Evolutionary conservation across 768 basidiomycete genomes (phyloP).

Genomic region (Suillus alpinus): DNA sequence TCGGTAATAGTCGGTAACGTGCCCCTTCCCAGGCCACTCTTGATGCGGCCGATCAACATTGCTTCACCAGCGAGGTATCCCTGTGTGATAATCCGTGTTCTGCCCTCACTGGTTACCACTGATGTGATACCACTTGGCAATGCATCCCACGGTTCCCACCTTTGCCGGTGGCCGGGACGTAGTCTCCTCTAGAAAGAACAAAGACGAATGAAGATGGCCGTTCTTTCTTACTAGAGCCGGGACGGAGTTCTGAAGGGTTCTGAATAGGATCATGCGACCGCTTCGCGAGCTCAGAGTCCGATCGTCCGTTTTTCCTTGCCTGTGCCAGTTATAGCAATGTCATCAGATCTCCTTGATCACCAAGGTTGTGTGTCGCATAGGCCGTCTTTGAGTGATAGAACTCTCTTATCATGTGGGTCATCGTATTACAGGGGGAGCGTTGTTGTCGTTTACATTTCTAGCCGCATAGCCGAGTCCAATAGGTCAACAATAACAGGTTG

Average conservation of each 20-base stretch:
- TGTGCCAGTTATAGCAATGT: background rate
- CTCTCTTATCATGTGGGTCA: background rate
- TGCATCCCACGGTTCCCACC: background rate
- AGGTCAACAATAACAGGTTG: constrained; percentile 16
- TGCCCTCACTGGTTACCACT: background rate
- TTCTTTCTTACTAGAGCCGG: too few relatives aligned
- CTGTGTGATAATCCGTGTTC: background rate
- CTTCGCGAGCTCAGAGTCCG: too few relatives aligned
- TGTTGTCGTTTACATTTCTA: background rate
- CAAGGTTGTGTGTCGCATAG: background rate
- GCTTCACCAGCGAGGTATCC: background rate
- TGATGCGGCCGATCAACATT: too few relatives aligned
- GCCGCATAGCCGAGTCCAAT: constrained; percentile 4
- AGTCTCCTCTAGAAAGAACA: too few relatives aligned
- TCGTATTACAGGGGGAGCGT: background rate
- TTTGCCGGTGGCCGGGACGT: too few relatives aligned
- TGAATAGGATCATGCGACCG: too few relatives aligned
- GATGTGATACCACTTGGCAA: background rate
- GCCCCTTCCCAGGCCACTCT: too few relatives aligned
- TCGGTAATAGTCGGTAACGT: too few relatives aligned
- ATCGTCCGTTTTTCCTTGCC: background rate
- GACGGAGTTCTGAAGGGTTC: too few relatives aligned
- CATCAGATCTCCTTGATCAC: background rate
- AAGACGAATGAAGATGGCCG: too few relatives aligned
- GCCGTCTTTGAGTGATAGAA: background rate